Base-by-base conservation (phyloP, 1,284 basidiomycete genomes). In the Volvariella surrecta region DNA sequence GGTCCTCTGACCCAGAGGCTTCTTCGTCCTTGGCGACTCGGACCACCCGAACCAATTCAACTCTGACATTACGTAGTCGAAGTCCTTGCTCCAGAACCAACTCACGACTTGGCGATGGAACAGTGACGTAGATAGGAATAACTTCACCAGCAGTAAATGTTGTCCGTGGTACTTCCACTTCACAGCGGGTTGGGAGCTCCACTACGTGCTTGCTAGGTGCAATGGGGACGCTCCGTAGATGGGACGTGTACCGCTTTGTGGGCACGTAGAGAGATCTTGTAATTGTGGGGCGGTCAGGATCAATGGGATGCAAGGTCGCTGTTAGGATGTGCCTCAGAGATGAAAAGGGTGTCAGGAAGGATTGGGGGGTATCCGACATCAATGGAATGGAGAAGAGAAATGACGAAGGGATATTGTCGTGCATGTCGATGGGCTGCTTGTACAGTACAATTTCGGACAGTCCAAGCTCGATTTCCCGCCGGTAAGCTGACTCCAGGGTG, bases 381-480 rank as follows among this genome's bases (percentile, higher is more conserved):
- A 89, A 70, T 4, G 84, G 86, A 49, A 89, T 79, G 13, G 86
- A 74, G 58, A 89, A 89, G 15, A 81, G 77, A 48, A 85, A 74
- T 13, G 78, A 74, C 3, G 79, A 71, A 2, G 82, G 79, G 46
- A 79, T 60, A 8, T 67, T 52, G 34, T 55, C 55, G 44, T 54
- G 50, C 21, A 55, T 50, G 44, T 61, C 56, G 45, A 54, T 56
- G 44, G 61, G 57, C 38, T 68, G 67, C 6, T 15, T 16, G 49
- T 69, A 76, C 20, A 87, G 62, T 43, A 75, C 66, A 38, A 76
- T 54, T 42, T 78, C 73, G 9, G 68, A 70, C 18, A 61, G 62
- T 21, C 63, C 70, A 24, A 89, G 76, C 55, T 88, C 85, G 45
- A 89, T 74, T 54, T 78, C 72, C 28, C 66, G 67, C 13, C 69